Base-by-base conservation (phyloP, 2,329 filamentous ascomycete genomes). In the Alternaria postmessia region DNA sequence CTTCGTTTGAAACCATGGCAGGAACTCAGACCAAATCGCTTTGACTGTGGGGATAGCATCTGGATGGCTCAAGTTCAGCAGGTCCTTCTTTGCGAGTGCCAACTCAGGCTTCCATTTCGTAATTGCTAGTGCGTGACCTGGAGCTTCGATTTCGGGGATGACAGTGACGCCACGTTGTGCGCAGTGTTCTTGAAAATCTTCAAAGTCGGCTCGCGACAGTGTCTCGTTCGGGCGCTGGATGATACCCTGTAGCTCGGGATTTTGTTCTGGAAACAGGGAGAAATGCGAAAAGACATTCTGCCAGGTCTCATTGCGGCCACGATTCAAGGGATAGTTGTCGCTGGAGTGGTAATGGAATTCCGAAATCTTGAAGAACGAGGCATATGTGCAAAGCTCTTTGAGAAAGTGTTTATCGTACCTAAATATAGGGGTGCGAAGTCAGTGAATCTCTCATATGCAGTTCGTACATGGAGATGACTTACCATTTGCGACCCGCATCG, bases 281-380 rank as follows among this genome's bases (percentile, higher is more conserved):
- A 82, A 83, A 44, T 81, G 80, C 0, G 80, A 80, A 62, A 82
- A 84, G 7, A 84, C 80, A 5, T 82, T 62, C 26, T 75, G 65
- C 81, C 81, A 83, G 0, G 81, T 81, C 42, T 80, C 78, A 51
- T 84, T 84, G 48, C 70, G 78, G 1, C 82, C 81, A 7, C 81
- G 78, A 58, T 82, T 83, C 42, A 84, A 64, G 0, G 81, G 81
- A 59, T 82, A 82, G 61, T 84, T 84, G 70, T 84, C 82, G 66
- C 80, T 82, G 7, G 80, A 79, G 63, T 84, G 82, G 62, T 83
- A 83, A 57, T 84, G 82, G 51, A 84, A 83, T 63, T 83, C 81
- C 12, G 78, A 80, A 67, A 83, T 75, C 67, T 82, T 84, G 74
- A 83, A 84, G 68, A 82, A 81, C 14, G 78, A 80, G 2, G 78